Evolutionary conservation across 1,284 basidiomycete species (phyloP).

Genomic region (Cryptococcus jaspeensis): DNA sequence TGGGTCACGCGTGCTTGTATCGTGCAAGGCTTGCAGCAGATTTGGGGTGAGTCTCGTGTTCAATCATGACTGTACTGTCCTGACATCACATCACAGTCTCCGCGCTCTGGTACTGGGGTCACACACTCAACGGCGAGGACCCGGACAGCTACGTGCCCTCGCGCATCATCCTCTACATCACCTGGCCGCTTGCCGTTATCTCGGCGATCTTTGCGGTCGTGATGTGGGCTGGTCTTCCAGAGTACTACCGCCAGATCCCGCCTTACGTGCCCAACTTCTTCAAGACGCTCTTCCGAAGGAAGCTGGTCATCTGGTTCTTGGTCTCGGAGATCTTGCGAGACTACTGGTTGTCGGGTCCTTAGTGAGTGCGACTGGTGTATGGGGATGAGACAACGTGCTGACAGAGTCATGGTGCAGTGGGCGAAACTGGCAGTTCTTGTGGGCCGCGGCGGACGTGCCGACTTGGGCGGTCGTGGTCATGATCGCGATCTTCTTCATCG

Average conservation of each 20-base stretch:
- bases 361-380: constrained; percentile 54
- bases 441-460: constrained; percentile 71
- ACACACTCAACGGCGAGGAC: constrained; percentile 62
- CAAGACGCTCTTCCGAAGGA: constrained; percentile 79
- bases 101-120: constrained; percentile 92
- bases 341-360: constrained; percentile 83
- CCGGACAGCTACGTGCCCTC: constrained; percentile 44
- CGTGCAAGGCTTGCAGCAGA: constrained; percentile 87
- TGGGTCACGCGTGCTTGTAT: constrained; percentile 86
- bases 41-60: constrained; percentile 60
- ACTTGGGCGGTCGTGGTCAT: constrained; percentile 79
- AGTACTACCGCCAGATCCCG: constrained; percentile 66
- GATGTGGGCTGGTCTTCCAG: constrained; percentile 79
- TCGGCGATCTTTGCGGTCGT: constrained; percentile 74
- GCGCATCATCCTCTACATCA: constrained; percentile 61
- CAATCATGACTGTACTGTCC: background rate
- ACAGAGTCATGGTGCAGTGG: constrained; percentile 58
- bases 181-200: constrained; percentile 77
- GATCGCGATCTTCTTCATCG: constrained; percentile 77
- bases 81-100: constrained; percentile 54
- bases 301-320: constrained; percentile 89
- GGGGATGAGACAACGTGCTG: constrained; percentile 1
- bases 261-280: constrained; percentile 90
- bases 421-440: constrained; percentile 89
- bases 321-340: constrained; percentile 82